Evolutionary conservation across 768 basidiomycete genomes (phyloP), one percentile per base, ranked within the genome.

Genomic region (Sarcomyxa edulis): DNA sequence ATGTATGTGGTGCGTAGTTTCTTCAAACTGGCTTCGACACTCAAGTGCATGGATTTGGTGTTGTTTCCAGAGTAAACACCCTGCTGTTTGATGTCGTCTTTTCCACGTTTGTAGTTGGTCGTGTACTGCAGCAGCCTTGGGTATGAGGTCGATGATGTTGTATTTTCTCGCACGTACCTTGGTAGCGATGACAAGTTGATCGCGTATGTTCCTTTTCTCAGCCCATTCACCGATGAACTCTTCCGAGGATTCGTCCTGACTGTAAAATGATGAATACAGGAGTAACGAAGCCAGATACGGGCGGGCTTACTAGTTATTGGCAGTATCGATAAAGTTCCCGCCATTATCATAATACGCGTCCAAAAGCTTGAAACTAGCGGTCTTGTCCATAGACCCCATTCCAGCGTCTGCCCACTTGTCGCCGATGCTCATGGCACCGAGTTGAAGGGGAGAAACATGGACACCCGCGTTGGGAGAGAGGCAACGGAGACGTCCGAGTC

Each of bases 381-480:
- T 60, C 47, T 66, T 64, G 42, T 53, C 42, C 58, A 68, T 65
- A 3, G 38, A 35, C 2, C 67, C 65, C 42, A 64, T 45, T 7
- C 35, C 39, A 6, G 40, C 27, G 2, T 36, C 24, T 0, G 44
- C 48, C 71, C 70, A 72, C 35, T 65, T 58, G 44, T 71, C 63
- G 6, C 72, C 70, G 23, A 73, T 65, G 52, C 58, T 69, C 69
- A 69, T 68, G 4, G 61, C 72, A 3, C 73, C 72, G 19, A 76
- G 64, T 20, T 58, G 56, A 14, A 75, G 49, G 0, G 73, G 71
- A 2, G 73, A 76, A 12, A 74, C 74, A 32, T 63, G 65, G 20
- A 74, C 53, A 7, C 69, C 68, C 1, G 72, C 66, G 7, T 45
- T 29, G 6, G 66, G 62, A 0, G 66, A 60, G 11, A 73, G 53